Conservation (phyloP, 805 yeast species). For the Candida morakotiae region DNA sequence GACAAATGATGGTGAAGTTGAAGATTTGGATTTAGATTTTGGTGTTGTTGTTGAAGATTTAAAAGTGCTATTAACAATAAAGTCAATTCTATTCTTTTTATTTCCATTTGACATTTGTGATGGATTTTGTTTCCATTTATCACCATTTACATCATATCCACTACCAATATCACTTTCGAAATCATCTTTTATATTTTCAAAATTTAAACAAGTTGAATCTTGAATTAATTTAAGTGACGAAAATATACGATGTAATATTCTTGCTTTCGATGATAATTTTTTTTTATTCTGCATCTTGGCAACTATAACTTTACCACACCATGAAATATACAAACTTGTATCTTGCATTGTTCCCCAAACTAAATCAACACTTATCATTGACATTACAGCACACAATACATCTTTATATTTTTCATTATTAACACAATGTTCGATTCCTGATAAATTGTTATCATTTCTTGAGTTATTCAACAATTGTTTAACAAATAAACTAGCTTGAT, state of each 20-base stretch:
- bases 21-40: constrained; percentile 4
- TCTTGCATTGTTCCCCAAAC: constrained; percentile 91
- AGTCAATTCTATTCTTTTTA: constrained; percentile 20
- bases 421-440: constrained; percentile 42
- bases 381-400: constrained; percentile 73
- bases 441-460: constrained; percentile 20
- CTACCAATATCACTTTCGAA: constrained; percentile 20
- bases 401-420: constrained; percentile 72
- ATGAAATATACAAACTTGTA: constrained; percentile 67
- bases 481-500: constrained; percentile 69
- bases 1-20: constrained; percentile 36
- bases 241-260: constrained; percentile 72
- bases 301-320: constrained; percentile 72
- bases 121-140: constrained; percentile 17
- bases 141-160: constrained; percentile 34
- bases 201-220: constrained; percentile 59
- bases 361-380: constrained; percentile 84
- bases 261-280: constrained; percentile 69
- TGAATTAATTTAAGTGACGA: constrained; percentile 72
- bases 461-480: constrained; percentile 44
- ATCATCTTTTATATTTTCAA: constrained; percentile 33
- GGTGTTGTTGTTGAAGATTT: neutral
- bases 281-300: constrained; percentile 63
- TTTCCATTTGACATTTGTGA: neutral
- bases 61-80: constrained; percentile 16